phyloP scores from a whole-genome alignment of 129 eudicot species.

The Mikania micrantha region DNA sequence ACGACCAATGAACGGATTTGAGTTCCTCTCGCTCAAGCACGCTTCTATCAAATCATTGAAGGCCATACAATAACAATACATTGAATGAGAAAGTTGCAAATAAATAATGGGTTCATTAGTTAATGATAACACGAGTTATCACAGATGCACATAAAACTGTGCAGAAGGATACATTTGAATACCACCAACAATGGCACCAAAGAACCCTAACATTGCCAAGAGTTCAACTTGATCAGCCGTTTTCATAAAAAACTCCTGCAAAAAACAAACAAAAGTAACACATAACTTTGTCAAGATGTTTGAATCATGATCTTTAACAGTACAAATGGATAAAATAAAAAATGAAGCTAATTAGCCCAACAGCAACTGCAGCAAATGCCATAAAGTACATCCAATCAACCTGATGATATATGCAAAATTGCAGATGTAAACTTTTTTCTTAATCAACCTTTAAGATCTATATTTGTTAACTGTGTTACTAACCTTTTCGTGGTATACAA shows the following conservation, averaged over 20 bases:
- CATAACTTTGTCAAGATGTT: too few species aligned
- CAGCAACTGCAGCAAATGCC: too few species aligned
- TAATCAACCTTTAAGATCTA: too few species aligned
- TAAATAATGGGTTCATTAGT: too few species aligned
- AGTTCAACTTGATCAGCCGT: conserved; percentile 80
- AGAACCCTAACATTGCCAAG: conserved; percentile 88
- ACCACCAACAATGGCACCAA: conserved; percentile 86
- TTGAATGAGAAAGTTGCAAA: not conserved
- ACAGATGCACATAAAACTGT: not conserved
- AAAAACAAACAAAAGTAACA: not conserved
- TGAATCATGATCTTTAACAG: too few species aligned
- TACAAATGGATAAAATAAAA: not conserved
- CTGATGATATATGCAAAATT: too few species aligned
- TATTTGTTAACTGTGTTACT: too few species aligned
- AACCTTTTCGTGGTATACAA: too few species aligned
- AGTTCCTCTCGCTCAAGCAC: conserved; percentile 77
- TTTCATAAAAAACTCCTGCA: conserved; percentile 81
- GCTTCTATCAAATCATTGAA: conserved; percentile 46
- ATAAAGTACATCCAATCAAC: too few species aligned
- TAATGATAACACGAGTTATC: not conserved
- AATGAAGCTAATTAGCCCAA: not conserved
- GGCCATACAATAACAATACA: conserved; percentile 14
- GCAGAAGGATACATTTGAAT: conserved; percentile 76
- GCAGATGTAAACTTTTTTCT: too few species aligned
- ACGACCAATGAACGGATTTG: conserved; percentile 68